Conservation (phyloP, 352 stramenopile species). For the Phytophthora sojae region DNA sequence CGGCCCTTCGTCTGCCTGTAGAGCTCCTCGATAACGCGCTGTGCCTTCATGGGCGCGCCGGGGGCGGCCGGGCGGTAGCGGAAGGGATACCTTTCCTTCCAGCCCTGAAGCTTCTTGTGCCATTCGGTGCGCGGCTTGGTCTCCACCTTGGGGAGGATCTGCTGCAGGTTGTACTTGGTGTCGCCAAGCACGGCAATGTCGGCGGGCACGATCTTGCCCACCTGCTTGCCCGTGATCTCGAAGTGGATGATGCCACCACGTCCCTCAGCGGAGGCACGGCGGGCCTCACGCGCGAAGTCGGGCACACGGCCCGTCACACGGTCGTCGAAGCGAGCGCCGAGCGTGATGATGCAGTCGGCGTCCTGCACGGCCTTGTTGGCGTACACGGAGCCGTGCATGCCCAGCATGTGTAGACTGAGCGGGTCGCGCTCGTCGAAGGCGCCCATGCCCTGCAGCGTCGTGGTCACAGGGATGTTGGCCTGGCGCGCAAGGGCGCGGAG, state of each 20-base stretch:
- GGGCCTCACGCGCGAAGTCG: slow-evolving; percentile 94
- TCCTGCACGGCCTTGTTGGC: slow-evolving; percentile 97
- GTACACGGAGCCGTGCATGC: slow-evolving; percentile 97
- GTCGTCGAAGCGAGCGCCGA: slow-evolving; percentile 97
- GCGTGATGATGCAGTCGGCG: slow-evolving; percentile 93
- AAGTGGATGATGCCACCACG: slow-evolving; percentile 97
- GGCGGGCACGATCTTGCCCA: slow-evolving; percentile 87
- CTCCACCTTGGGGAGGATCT: slow-evolving; percentile 85
- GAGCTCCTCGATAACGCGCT: slow-evolving; percentile 94
- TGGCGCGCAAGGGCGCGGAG: slow-evolving; percentile 91
- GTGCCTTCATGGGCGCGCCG: slow-evolving; percentile 91
- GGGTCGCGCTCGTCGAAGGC: slow-evolving; percentile 94
- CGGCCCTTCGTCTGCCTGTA: slow-evolving; percentile 93
- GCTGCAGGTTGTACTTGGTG: slow-evolving; percentile 93
- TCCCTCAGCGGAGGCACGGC: slow-evolving; percentile 90
- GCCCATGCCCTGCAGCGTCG: slow-evolving; percentile 94
- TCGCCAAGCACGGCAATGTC: slow-evolving; percentile 83
- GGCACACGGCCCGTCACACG: slow-evolving; percentile 94
- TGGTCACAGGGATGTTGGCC: slow-evolving; percentile 96
- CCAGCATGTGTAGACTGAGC: slow-evolving; percentile 96
- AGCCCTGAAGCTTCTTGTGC: slow-evolving; percentile 91
- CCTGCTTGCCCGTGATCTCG: slow-evolving; percentile 92
- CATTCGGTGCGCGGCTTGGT: slow-evolving; percentile 89
- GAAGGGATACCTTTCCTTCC: slow-evolving; percentile 95
- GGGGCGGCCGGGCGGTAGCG: slow-evolving; percentile 83